phyloP scores from a whole-genome alignment of 345 rosid genomes.

The Draba incana region DNA sequence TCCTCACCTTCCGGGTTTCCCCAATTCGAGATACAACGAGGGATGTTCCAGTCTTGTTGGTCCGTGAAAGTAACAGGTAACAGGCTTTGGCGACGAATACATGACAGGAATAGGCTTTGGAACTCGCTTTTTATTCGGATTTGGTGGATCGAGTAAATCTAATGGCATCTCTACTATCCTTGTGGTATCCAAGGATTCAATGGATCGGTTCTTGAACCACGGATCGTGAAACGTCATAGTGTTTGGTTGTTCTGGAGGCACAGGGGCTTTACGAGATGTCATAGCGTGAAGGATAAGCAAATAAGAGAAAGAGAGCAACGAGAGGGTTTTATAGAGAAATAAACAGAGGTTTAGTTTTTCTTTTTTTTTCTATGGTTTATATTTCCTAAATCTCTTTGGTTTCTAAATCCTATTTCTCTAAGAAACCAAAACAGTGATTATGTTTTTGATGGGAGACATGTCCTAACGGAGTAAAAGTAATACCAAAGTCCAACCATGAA shows the following conservation, averaged over 20 bases:
- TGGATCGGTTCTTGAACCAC: slow-evolving; percentile 70
- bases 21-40: slow-evolving; percentile 88
- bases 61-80: slow-evolving; percentile 81
- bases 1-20: slow-evolving; percentile 78
- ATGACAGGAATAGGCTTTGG: slow-evolving; percentile 82
- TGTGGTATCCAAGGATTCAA: slow-evolving; percentile 27
- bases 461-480: too few species aligned
- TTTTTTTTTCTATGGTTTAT: too few species aligned
- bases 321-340: too few species aligned
- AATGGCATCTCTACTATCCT: slow-evolving; percentile 80
- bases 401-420: too few species aligned
- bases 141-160: slow-evolving; percentile 86
- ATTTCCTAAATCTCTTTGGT: too few species aligned
- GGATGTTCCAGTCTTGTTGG: slow-evolving; percentile 87
- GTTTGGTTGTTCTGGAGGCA: slow-evolving; percentile 65
- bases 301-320: too few species aligned
- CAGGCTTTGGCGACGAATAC: slow-evolving; percentile 92
- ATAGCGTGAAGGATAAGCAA: slow-evolving; percentile 23
- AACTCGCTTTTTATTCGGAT: slow-evolving; percentile 75
- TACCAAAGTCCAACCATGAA: too few species aligned
- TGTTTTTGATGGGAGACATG: too few species aligned
- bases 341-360: too few species aligned
- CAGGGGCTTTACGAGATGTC: slow-evolving; percentile 62
- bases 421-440: too few species aligned
- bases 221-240: slow-evolving; percentile 59